Conservation (phyloP, 2,329 filamentous ascomycete genomes). For the Xylariaceae sp. region DNA sequence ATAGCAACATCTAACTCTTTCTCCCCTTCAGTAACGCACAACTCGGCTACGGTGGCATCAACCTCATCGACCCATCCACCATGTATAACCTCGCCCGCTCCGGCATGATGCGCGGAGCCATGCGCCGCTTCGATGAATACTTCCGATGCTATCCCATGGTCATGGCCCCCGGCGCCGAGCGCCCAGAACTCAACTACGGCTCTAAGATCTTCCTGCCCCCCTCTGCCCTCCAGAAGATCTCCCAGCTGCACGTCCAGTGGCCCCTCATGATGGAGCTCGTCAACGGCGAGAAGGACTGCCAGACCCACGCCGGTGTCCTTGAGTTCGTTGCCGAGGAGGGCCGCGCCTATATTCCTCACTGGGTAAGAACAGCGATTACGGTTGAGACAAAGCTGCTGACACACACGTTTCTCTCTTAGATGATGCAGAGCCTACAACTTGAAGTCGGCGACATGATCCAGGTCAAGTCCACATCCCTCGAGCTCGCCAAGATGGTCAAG, state of each 20-base stretch:
- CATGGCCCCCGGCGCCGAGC: slow-evolving; percentile 88
- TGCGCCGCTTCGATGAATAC: slow-evolving; percentile 93
- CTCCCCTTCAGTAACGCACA: too few species aligned
- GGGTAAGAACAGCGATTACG: slow-evolving; percentile 53
- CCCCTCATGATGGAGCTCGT: slow-evolving; percentile 95
- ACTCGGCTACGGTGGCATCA: slow-evolving; percentile 31
- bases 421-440: slow-evolving; percentile 87
- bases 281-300: slow-evolving; percentile 75
- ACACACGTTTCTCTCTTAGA: slow-evolving; percentile 43
- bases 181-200: slow-evolving; percentile 88
- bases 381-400: too few species aligned
- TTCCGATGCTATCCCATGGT: slow-evolving; percentile 94
- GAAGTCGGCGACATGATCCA: slow-evolving; percentile 94
- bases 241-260: slow-evolving; percentile 92
- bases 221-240: slow-evolving; percentile 93
- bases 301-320: slow-evolving; percentile 89
- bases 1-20: too few species aligned
- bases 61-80: slow-evolving; percentile 45
- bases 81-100: slow-evolving; percentile 47
- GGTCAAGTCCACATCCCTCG: slow-evolving; percentile 89
- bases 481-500: slow-evolving; percentile 89
- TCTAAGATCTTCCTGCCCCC: slow-evolving; percentile 98
- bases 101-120: slow-evolving; percentile 42
- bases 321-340: slow-evolving; percentile 98
- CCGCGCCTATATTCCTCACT: slow-evolving; percentile 91